Evolutionary conservation across 495 filamentous ascomycete species (phyloP), one percentile per base, ranked within the genome.

Genomic region (Aspergillus kassunensis): DNA sequence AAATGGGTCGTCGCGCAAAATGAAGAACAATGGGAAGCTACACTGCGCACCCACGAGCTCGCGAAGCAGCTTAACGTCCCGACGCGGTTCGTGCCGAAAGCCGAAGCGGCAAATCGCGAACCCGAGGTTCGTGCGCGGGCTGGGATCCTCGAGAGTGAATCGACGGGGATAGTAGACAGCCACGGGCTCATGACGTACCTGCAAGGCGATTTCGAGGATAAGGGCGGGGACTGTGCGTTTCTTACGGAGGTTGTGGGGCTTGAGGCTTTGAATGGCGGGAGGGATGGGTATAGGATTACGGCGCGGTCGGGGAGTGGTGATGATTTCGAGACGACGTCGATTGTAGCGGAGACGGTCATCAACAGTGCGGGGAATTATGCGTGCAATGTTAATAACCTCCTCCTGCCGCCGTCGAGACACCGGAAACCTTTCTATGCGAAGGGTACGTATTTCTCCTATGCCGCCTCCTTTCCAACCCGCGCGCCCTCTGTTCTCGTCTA

Each of bases 1-100:
- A 98, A 98, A 76, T 96, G 95, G 90, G 85, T 98, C 57, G 85
- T 98, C 0, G 92, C 93, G 2, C 95, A 98, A 70, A 83, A 80
- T 41, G 70, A 73, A 8, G 68, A 73, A 31, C 87, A 97, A 65
- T 81, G 79, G 68, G 79, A 76, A 21, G 81, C 78, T 1, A 79
- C 91, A 2, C 62, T 87, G 36, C 76, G 74, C 12, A 69, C 93
- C 13, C 84, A 91, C 61, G 72, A 73, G 11, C 84, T 87, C 44
- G 85, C 90, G 15, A 66, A 74, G 24, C 65, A 73, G 21, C 76
- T 93, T 44, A 78, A 72, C 37, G 87, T 95, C 0, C 90, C 91
- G 9, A 89, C 86, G 21, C 77, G 81, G 23, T 88, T 89, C 65
- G 61, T 97, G 19, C 63, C 76, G 8, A 44, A 54, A 0, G 70